Evolutionary conservation across 768 basidiomycete genomes (phyloP), one percentile per base, ranked within the genome.

Genomic region (Lactarius indigo): DNA sequence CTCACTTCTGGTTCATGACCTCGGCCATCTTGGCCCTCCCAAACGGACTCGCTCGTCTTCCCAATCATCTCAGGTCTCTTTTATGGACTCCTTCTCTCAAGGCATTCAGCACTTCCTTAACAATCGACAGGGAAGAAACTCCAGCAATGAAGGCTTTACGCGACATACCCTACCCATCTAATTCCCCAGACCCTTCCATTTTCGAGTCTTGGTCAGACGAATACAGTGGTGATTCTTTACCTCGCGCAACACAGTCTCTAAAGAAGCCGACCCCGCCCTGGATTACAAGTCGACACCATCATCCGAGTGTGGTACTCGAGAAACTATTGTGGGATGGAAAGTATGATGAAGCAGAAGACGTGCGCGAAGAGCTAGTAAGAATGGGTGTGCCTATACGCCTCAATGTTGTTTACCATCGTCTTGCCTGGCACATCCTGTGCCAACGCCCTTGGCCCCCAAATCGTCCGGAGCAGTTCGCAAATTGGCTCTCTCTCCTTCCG

Each of bases 401-500:
- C 8, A 70, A 80, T 65, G 42, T 44, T 39, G 63, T 76, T 41
- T 85, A 82, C 72, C 76, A 76, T 64, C 68, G 59, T 17, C 79
- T 78, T 13, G 83, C 82, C 3, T 52, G 75, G 1, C 63, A 77
- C 62, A 72, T 74, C 18, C 73, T 83, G 54, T 62, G 20, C 69
- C 69, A 15, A 60, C 65, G 47, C 35, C 64, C 39, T 23, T 59
- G 64, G 54, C 63, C 64, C 26, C 70, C 72, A 42, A 64, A 74
- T 30, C 75, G 67, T 17, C 56, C 70, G 13, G 64, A 63, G 41
- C 61, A 63, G n/a, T 78, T 79, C 55, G 65, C 72, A 2, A 71
- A 75, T 17, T 86, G 85, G 85, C 71, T 83, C 60, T 74, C 77
- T 5, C 76, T 84, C 50, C 70, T 78, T 15, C 84, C 84, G 5